Evolutionary conservation across 129 eudicot genomes (phyloP).

Genomic region (Chrysanthemum makinoi): DNA sequence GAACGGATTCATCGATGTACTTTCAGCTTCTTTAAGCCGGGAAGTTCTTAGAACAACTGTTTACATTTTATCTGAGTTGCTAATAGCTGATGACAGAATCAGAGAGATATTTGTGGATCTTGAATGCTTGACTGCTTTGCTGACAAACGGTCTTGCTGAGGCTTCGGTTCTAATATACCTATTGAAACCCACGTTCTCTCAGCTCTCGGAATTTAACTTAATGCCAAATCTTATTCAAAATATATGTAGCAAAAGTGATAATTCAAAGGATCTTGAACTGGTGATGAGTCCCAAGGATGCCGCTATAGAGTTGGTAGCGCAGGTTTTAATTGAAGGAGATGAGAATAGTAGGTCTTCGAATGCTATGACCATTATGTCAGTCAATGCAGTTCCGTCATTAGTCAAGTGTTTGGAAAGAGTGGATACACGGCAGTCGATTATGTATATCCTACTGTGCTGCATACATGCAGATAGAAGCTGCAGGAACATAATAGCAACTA

Average conservation of each 20-base stretch:
- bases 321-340: slow-evolving; percentile 61
- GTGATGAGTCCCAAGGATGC: slow-evolving; percentile 73
- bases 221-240: slow-evolving; percentile 45
- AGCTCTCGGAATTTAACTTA: slow-evolving; percentile 45
- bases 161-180: slow-evolving; percentile 65
- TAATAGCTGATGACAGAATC: slow-evolving; percentile 54
- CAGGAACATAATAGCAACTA: slow-evolving; percentile 59
- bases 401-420: slow-evolving; percentile 50
- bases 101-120: slow-evolving; percentile 57
- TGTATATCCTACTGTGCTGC: slow-evolving; percentile 59
- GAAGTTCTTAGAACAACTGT: slow-evolving; percentile 62
- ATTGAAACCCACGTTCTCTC: slow-evolving; percentile 64
- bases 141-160: slow-evolving; percentile 68
- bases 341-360: slow-evolving; percentile 44
- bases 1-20: slow-evolving; percentile 66
- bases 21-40: slow-evolving; percentile 66
- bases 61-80: slow-evolving; percentile 56
- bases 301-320: slow-evolving; percentile 61
- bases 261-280: slow-evolving; percentile 40
- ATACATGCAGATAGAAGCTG: slow-evolving; percentile 58
- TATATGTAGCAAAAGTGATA: slow-evolving; percentile 46
- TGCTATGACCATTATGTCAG: slow-evolving; percentile 47
- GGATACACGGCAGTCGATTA: slow-evolving; percentile 54
- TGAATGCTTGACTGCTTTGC: slow-evolving; percentile 59
- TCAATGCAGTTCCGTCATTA: slow-evolving; percentile 55